Base-by-base conservation (phyloP, 768 basidiomycete genomes). In the Rhodotorula sphaerocarpa region DNA sequence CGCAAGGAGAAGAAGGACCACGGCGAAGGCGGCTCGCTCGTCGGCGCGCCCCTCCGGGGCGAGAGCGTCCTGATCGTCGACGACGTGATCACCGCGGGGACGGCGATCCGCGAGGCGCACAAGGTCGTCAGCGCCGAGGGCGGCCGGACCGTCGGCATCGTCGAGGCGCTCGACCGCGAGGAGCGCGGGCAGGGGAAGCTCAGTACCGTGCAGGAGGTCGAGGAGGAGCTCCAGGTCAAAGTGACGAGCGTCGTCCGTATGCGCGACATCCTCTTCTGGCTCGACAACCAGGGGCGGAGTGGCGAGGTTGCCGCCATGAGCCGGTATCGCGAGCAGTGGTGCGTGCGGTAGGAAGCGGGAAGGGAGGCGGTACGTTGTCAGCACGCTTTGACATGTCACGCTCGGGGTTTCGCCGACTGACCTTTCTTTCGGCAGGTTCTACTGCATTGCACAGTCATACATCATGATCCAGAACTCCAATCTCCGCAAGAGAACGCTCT, bases 1-100 rank as follows among this genome's bases (percentile, higher is more conserved):
- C 82, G 93, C 50, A 99, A 99, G 76, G 93, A 99, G 75, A 84
- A 79, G 28, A 99, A 99, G 75, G 87, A 88, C 66, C 93, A 99
- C 71, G 93, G 93, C 7, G 93, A 99, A 75, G 93, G 95, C 7
- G 93, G 93, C 0, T 79, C 80, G 53, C 82, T 93, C 73, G 90
- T 99, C 64, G 95, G 93, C 27, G 84, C 86, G 5, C 77, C 86
- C 5, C 80, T 95, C n/a, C 78, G 81, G 56, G 89, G 86, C 28
- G 85, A 87, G 74, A 79, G 80, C 53, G 88, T 97, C 4, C 82
- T 97, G 54, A 82, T 97, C 48, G 79, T 97, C 39, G 93, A 99
- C 79, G 93, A 99, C 70, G 95, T 99, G 55, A 89, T 96, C 80
- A 97, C 95, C 3, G 65, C 86, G 16, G 88, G 88, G 20, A 93